Conservation (phyloP, 805 yeast species). For the Starmerella vaccinii region DNA sequence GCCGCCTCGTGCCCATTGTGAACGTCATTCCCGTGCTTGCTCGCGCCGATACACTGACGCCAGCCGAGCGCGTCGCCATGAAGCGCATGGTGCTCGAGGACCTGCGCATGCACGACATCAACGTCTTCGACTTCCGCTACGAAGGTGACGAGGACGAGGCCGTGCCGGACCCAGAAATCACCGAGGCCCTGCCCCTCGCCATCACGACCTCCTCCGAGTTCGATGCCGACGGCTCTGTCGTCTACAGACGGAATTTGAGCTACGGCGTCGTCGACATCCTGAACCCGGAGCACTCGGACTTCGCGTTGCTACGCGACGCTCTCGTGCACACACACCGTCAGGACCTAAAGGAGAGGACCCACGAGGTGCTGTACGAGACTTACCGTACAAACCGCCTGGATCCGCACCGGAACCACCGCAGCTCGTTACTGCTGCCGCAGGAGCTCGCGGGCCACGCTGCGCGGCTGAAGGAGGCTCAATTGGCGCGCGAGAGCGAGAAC, state of each 20-base stretch:
- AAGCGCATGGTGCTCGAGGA: slow-evolving; percentile 50
- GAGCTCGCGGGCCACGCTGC: slow-evolving; percentile 34
- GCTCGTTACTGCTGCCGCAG: slow-evolving; percentile 31
- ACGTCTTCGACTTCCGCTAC: slow-evolving; percentile 65
- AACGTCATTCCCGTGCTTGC: slow-evolving; percentile 77
- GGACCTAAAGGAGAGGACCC: slow-evolving; percentile 75
- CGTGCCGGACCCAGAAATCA: slow-evolving; percentile 23
- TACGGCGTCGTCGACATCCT: slow-evolving; percentile 87
- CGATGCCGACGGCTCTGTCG: slow-evolving; percentile 50
- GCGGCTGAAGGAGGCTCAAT: slow-evolving; percentile 35
- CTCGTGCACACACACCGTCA: slow-evolving; percentile 72
- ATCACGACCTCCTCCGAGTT: slow-evolving; percentile 61
- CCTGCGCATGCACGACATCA: slow-evolving; percentile 48
- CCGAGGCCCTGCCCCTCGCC: slow-evolving; percentile 60
- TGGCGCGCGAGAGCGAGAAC: slow-evolving; percentile 34
- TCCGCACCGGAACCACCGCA: slow-evolving; percentile 23
- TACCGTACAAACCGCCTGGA: slow-evolving; percentile 35
- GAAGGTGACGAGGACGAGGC: slow-evolving; percentile 46
- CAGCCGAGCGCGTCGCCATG: slow-evolving; percentile 45
- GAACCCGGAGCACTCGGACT: slow-evolving; percentile 77
- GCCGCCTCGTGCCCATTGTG: slow-evolving; percentile 55
- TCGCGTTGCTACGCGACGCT: slow-evolving; percentile 68
- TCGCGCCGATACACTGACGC: slow-evolving; percentile 70
- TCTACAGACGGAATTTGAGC: slow-evolving; percentile 72
- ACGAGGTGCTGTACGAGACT: slow-evolving; percentile 64